A percentile compares a stretch with the other conserved stretches of the same genome.
phyloP scores from a whole-genome alignment of 2,329 filamentous ascomycete genomes.

The Setomelanomma holmii region DNA sequence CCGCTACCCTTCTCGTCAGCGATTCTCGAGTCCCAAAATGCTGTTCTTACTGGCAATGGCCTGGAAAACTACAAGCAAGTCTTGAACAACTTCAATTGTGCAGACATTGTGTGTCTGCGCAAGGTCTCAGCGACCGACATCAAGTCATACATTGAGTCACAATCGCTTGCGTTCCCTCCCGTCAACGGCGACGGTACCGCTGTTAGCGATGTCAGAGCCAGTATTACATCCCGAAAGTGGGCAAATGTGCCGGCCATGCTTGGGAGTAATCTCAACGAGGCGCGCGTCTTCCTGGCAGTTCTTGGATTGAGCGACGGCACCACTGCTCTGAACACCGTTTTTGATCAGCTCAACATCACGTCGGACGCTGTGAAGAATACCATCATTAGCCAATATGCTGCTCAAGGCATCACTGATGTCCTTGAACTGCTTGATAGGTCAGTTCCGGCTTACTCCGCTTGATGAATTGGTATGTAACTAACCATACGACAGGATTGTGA shows the following conservation, averaged over 20 bases:
- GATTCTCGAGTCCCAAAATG: slow-evolving; percentile 30
- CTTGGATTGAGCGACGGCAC: slow-evolving; percentile 10
- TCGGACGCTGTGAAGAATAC: slow-evolving; percentile 1
- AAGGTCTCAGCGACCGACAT: background rate
- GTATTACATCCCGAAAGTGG: slow-evolving; percentile 9
- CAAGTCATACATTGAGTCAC: slow-evolving; percentile 13
- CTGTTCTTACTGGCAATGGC: slow-evolving; percentile 9
- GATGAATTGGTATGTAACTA: slow-evolving; percentile 6
- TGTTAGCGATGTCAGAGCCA: slow-evolving; percentile 13
- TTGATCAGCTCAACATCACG: slow-evolving; percentile 10
- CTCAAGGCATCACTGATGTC: background rate
- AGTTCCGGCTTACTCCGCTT: too few relatives aligned
- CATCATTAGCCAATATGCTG: background rate
- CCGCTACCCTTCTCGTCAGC: slow-evolving; percentile 28
- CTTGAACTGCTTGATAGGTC: background rate
- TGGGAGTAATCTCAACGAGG: slow-evolving; percentile 16
- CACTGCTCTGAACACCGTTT: slow-evolving; percentile 4
- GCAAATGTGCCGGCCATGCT: slow-evolving; percentile 17
- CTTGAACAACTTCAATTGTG: slow-evolving; percentile 12
- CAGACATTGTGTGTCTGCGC: slow-evolving; percentile 12
- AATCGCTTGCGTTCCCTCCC: slow-evolving; percentile 15
- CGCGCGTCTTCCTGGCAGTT: slow-evolving; percentile 11
- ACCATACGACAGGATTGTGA: slow-evolving; percentile 11
- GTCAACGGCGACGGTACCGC: slow-evolving; percentile 14
- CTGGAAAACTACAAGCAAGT: slow-evolving; percentile 14